These are phyloP conservation scores for Pythium rishiriense DNA, from an alignment of 352 stramenopile genomes.

Conservation along the genomic window DNA sequence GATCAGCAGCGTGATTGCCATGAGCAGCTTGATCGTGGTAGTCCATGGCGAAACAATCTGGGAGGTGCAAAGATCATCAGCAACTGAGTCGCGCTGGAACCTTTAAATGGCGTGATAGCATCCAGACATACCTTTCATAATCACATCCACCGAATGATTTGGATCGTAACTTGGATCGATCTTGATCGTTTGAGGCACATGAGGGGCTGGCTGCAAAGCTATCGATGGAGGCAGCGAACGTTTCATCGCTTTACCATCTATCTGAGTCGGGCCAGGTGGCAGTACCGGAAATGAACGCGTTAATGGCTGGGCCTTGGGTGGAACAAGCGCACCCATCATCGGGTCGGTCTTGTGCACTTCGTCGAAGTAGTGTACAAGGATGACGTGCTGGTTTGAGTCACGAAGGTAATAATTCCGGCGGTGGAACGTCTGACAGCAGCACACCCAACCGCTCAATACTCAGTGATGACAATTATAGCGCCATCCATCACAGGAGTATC, in stretches of 20 bases:
- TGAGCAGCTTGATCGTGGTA: slow-evolving; percentile 15
- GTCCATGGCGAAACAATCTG: slow-evolving; percentile 63
- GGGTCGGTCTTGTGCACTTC: slow-evolving; percentile 57
- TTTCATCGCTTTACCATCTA: slow-evolving; percentile 38
- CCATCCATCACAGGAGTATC: not conserved
- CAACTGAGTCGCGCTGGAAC: no score
- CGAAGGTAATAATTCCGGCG: slow-evolving; percentile 80
- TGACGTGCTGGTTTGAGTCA: slow-evolving; percentile 59
- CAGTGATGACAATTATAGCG: not conserved
- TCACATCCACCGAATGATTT: slow-evolving; percentile 39
- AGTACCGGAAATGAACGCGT: not conserved
- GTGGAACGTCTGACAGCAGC: slow-evolving; percentile 68
- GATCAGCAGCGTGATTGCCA: not conserved
- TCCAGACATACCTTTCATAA: slow-evolving; percentile 49
- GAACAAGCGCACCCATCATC: slow-evolving; percentile 24
- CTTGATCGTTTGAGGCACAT: slow-evolving; percentile 8
- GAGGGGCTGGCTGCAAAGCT: not conserved
- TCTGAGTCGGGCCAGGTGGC: not conserved
- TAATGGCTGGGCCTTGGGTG: slow-evolving; percentile 11
- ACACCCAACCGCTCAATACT: not conserved
- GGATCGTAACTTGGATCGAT: slow-evolving; percentile 17
- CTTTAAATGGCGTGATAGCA: not conserved
- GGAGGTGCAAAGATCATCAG: slow-evolving; percentile 9
- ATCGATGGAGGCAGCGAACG: slow-evolving; percentile 27
- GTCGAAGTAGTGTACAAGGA: slow-evolving; percentile 90